These are phyloP conservation scores for Colletotrichum gigasporum DNA, from an alignment of 2,329 filamentous ascomycete species.

Conservation along the genomic window DNA sequence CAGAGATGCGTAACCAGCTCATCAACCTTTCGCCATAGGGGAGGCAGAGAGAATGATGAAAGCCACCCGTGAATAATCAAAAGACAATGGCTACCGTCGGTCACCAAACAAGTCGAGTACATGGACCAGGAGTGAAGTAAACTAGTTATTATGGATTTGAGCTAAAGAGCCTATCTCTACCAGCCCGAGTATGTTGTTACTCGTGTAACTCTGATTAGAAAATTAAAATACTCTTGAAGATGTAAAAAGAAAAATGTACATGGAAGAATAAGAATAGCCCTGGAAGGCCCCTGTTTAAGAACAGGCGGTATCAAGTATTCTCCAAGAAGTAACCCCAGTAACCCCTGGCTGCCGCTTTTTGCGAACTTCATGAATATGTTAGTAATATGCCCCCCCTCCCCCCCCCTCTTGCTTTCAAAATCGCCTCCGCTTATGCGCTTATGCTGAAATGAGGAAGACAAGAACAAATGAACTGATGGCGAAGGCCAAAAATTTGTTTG, in stretches of 20 bases:
- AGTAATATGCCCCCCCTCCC: neutral
- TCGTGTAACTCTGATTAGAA: no score
- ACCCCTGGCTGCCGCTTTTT: neutral
- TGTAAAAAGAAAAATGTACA: neutral
- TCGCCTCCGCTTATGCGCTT: neutral
- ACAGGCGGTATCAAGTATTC: constrained; percentile 6
- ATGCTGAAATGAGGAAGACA: constrained; percentile 15
- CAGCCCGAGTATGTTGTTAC: neutral
- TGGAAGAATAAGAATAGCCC: neutral
- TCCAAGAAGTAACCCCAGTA: neutral
- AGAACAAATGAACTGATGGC: constrained; percentile 6
- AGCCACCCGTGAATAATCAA: no score
- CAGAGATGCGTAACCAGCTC: no score
- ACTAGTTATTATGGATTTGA: no score
- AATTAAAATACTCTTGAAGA: neutral
- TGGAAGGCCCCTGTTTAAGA: neutral
- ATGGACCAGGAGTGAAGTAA: no score
- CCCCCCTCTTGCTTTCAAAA: neutral
- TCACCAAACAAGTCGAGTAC: no score
- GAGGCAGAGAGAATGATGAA: no score
- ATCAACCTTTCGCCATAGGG: no score
- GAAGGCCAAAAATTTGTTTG: neutral
- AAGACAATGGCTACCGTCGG: no score
- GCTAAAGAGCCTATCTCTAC: no score
- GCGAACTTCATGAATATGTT: neutral